These are phyloP conservation scores for Xylariaceae sp. DNA, from an alignment of 2,329 filamentous ascomycete species.

Conservation along the genomic window DNA sequence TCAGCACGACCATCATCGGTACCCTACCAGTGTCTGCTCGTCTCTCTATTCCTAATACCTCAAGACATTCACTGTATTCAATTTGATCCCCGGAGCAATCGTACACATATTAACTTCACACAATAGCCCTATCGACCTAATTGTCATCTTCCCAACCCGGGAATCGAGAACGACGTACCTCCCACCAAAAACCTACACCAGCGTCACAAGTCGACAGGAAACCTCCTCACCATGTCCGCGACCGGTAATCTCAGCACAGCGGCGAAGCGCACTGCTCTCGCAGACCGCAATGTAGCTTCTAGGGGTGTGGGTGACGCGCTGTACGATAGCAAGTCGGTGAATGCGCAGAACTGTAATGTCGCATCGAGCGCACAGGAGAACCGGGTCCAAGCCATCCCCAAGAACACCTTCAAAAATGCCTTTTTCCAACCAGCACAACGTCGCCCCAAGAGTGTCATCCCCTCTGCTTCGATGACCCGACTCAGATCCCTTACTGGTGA, in stretches of 20 bases:
- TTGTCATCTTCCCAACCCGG: slow-evolving; percentile 62
- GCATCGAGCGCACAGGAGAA: slow-evolving; percentile 54
- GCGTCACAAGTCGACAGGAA: slow-evolving; percentile 79
- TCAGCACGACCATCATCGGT: slow-evolving; percentile 1
- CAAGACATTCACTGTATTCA: not conserved
- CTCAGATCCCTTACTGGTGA: slow-evolving; percentile 17
- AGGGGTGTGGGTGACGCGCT: slow-evolving; percentile 38
- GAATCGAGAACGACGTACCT: slow-evolving; percentile 72
- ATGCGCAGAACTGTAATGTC: slow-evolving; percentile 36
- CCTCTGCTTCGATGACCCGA: slow-evolving; percentile 32
- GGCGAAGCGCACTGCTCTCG: slow-evolving; percentile 79
- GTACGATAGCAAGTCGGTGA: slow-evolving; percentile 39
- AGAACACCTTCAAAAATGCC: slow-evolving; percentile 40
- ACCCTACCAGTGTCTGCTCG: not conserved
- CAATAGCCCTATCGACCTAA: slow-evolving; percentile 71
- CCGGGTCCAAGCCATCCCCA: slow-evolving; percentile 26
- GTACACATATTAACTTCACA: slow-evolving; percentile 20
- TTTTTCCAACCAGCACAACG: slow-evolving; percentile 48
- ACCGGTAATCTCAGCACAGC: slow-evolving; percentile 65
- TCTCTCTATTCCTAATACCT: not conserved
- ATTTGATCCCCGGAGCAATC: not conserved
- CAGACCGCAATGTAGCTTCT: slow-evolving; percentile 77
- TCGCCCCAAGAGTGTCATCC: slow-evolving; percentile 31
- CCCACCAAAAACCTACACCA: slow-evolving; percentile 70
- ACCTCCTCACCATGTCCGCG: slow-evolving; percentile 58